Percentiles rank a stretch among this genome's conserved stretches.
phyloP scores from a whole-genome alignment of 179 eudicot species.

The Heliamphora pulchella region DNA sequence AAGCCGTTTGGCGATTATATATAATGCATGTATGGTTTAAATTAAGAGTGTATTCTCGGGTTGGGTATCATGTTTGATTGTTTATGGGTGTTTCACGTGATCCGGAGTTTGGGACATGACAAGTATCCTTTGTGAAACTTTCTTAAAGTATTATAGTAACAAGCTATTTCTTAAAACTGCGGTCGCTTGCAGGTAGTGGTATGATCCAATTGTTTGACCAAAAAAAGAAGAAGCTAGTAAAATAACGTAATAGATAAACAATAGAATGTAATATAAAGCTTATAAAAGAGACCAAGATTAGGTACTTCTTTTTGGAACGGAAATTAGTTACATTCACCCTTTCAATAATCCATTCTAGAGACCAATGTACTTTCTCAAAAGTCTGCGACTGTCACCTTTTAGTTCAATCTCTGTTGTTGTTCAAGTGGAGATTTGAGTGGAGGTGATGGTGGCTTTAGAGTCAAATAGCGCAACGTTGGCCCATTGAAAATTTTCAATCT shows the following conservation, averaged over 20 bases:
- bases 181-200: background rate
- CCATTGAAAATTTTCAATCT: background rate
- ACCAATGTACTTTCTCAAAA: background rate
- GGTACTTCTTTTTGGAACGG: too few species aligned
- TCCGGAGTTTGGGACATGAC: constrained; percentile 24
- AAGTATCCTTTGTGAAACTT: constrained; percentile 38
- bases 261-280: background rate
- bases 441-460: background rate
- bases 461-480: background rate
- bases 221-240: background rate
- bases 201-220: background rate
- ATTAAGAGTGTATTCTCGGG: too few species aligned
- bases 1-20: too few species aligned
- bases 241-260: background rate
- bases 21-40: too few species aligned
- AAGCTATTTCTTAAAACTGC: too few species aligned
- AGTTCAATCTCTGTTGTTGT: background rate
- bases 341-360: background rate
- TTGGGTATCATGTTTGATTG: too few species aligned
- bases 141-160: background rate
- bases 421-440: background rate
- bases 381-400: background rate
- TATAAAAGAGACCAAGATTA: background rate
- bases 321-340: background rate
- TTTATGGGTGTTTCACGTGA: too few species aligned